Percentiles rank a stretch among this genome's conserved stretches.
These are phyloP conservation scores for Sporothrix phasma DNA, from an alignment of 2,329 filamentous ascomycete genomes.

Conservation along the genomic window DNA sequence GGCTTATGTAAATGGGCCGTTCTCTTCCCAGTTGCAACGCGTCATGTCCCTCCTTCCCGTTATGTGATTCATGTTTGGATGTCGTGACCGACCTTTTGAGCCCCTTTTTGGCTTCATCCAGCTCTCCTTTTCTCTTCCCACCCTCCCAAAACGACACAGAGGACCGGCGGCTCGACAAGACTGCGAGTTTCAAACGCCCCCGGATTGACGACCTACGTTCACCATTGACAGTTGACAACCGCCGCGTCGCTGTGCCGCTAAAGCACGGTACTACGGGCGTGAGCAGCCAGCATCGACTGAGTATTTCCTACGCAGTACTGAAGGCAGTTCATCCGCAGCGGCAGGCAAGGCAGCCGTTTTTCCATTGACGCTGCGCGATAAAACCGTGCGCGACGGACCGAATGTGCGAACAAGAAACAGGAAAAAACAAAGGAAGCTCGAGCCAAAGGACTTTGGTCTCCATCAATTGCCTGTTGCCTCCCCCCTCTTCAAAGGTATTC, in stretches of 20 bases:
- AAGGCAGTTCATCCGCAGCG: not conserved
- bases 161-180: not conserved
- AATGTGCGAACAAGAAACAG: not conserved
- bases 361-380: not conserved
- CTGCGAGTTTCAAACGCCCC: not conserved
- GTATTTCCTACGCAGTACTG: not conserved
- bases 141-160: not conserved
- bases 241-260: slow-evolving; percentile 3
- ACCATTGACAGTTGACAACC: not conserved
- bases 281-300: not conserved
- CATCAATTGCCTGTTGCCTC: not conserved
- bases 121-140: not conserved
- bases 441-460: not conserved
- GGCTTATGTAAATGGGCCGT: not conserved
- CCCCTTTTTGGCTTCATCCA: not conserved
- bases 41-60: not conserved
- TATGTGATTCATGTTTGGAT: not conserved
- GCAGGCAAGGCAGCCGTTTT: slow-evolving; percentile 5
- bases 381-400: not conserved
- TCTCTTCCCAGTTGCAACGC: slow-evolving; percentile 1
- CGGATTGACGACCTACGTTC: not conserved
- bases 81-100: not conserved
- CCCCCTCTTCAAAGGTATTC: not conserved
- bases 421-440: not conserved
- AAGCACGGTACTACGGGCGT: not conserved